Percentiles rank a stretch among this genome's conserved stretches.
phyloP scores from a whole-genome alignment of 192 early-diverging fungal genomes.

The Anaeromyces robustus region DNA sequence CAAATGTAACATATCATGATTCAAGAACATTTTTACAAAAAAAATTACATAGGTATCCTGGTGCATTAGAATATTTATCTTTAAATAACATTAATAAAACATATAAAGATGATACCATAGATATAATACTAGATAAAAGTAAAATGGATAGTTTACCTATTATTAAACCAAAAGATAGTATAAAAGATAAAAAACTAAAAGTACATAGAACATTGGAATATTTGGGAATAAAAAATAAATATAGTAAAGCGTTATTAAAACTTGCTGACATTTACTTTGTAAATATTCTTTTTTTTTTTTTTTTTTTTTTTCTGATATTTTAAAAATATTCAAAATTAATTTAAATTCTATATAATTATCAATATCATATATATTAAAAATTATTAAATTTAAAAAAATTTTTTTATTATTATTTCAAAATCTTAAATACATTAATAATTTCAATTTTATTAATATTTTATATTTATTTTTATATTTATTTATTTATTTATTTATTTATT shows the following conservation, averaged over 20 bases:
- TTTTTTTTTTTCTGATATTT: no score
- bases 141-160: neutral
- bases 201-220: neutral
- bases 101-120: neutral
- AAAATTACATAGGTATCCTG: neutral
- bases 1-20: neutral
- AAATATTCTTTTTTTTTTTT: neutral
- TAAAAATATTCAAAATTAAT: no score
- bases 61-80: neutral
- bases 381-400: no score
- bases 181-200: neutral
- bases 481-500: no score
- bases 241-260: neutral
- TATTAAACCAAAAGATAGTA: neutral
- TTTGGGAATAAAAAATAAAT: neutral
- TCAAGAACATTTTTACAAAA: neutral
- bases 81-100: neutral
- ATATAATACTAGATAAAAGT: neutral
- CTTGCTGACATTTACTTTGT: neutral
- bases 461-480: no score
- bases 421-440: no score
- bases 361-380: no score
- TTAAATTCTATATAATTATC: no score
- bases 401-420: no score
- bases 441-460: no score